These are phyloP conservation scores for Sungouiella thailandica DNA, from an alignment of 805 yeast genomes.

Conservation along the genomic window DNA sequence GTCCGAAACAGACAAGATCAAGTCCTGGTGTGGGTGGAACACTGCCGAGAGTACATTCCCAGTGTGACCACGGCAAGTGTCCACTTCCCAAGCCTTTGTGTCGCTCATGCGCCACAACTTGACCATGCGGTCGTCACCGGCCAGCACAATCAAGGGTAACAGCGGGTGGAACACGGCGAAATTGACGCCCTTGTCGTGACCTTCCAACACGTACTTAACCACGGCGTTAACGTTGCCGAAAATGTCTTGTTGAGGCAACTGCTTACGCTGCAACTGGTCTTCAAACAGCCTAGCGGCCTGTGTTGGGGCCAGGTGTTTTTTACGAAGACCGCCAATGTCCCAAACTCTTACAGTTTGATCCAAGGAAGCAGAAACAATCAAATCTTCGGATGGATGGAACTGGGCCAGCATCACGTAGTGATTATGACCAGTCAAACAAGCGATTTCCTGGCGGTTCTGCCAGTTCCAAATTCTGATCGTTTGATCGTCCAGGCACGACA, in stretches of 20 bases:
- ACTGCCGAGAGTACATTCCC: slow-evolving; percentile 84
- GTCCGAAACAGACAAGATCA: slow-evolving; percentile 89
- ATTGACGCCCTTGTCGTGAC: slow-evolving; percentile 97
- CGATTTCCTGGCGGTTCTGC: slow-evolving; percentile 97
- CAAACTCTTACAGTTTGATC: slow-evolving; percentile 99
- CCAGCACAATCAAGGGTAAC: slow-evolving; percentile 88
- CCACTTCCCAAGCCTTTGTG: slow-evolving; percentile 98
- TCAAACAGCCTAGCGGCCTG: slow-evolving; percentile 44
- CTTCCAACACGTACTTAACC: slow-evolving; percentile 93
- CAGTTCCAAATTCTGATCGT: slow-evolving; percentile 99
- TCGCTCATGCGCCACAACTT: slow-evolving; percentile 98
- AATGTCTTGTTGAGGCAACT: slow-evolving; percentile 80
- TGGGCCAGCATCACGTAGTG: slow-evolving; percentile 98
- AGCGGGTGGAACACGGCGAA: slow-evolving; percentile 99
- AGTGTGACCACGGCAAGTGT: slow-evolving; percentile 96
- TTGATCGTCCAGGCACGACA: slow-evolving; percentile 95
- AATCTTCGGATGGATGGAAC: slow-evolving; percentile 93
- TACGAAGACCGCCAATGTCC: slow-evolving; percentile 94
- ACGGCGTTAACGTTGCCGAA: slow-evolving; percentile 93
- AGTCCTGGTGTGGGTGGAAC: slow-evolving; percentile 91
- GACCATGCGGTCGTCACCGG: slow-evolving; percentile 93
- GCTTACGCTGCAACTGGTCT: slow-evolving; percentile 62
- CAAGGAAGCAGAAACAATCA: slow-evolving; percentile 90
- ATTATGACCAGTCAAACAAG: slow-evolving; percentile 95
- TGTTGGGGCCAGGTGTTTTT: slow-evolving; percentile 83